Base-by-base conservation (phyloP, 352 stramenopile genomes). In the Globisporangium lucens region DNA sequence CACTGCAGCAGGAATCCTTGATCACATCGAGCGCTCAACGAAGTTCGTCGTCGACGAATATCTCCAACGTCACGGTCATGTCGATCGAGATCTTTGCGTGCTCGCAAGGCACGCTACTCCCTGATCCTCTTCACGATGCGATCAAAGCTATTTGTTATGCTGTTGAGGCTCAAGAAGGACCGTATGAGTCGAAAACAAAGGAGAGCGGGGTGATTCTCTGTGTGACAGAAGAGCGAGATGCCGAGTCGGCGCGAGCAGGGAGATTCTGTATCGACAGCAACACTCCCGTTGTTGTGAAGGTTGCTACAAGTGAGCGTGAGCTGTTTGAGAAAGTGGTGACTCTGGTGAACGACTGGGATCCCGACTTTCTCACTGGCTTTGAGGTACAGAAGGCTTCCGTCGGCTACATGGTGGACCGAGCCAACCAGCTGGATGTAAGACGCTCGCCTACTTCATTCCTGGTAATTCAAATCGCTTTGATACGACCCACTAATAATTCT, bases 291-390 rank as follows among this genome's bases (percentile, higher is more conserved):
- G 74, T 56, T 6, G 76, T 86, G 30, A 72, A 56, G 46, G 46
- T 79, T 55, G 72, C 58, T 53, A 56, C 66, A 7, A 69, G 82
- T 53, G 90, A 97, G 73, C 67, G 62, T 4, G 79, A 87, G 47
- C 66, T 97, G 29, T 74, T 97, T 27, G 60, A 56, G 13, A 72
- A 61, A 27, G 43, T 97, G 5, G 73, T 89, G 33, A 55, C 38
- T 13, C 51, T 96, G 17, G 81, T 97, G 35, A 72, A 75, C 10
- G 49, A 74, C 12, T 91, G 84, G 80, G 89, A 98, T 62, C 91
- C 91, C n/a, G 92, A 98, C 63, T 94, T 97, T 52, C 73, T 98
- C 43, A 72, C 80, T 49, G 90, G 91, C 12, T 98, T 91, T 75
- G 92, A 98, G 69, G 77, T 96, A 1, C 88, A 97, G 71, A 88